Conservation (phyloP, 2,329 filamentous ascomycete genomes). For the Penicillium rolfsii region DNA sequence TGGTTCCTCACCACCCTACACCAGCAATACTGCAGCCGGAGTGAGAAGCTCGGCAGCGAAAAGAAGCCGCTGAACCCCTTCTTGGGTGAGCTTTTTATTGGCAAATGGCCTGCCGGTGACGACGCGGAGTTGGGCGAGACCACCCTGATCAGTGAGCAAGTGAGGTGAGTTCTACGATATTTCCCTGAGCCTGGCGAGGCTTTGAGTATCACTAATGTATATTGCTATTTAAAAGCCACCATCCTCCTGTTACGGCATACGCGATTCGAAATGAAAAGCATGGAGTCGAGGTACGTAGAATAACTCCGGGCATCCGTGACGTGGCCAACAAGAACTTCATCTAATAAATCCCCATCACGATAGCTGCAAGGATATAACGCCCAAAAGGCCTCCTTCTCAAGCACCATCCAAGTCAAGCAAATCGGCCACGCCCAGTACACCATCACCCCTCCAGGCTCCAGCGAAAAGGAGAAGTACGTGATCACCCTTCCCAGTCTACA, state of each 20-base stretch:
- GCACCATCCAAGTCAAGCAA: constrained; percentile 93
- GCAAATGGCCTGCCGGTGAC: constrained; percentile 76
- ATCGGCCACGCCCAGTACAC: constrained; percentile 86
- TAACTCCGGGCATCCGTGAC: background rate
- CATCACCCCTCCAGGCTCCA: constrained; percentile 60
- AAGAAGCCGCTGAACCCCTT: constrained; percentile 99
- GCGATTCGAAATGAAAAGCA: constrained; percentile 84
- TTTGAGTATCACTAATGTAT: constrained; percentile 13
- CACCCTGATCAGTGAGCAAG: constrained; percentile 88
- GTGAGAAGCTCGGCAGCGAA: constrained; percentile 83
- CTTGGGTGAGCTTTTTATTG: constrained; percentile 89
- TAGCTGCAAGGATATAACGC: constrained; percentile 82
- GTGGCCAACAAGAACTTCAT: background rate
- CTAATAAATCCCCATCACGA: background rate
- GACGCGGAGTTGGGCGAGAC: constrained; percentile 71
- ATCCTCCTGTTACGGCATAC: constrained; percentile 94
- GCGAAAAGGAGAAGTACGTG: constrained; percentile 71
- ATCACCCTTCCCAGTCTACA: constrained; percentile 90
- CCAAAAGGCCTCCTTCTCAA: constrained; percentile 92
- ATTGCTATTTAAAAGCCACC: constrained; percentile 60
- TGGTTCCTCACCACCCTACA: constrained; percentile 95
- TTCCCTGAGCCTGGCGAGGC: too few species aligned
- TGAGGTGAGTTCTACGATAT: constrained; percentile 57
- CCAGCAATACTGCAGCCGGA: constrained; percentile 75
- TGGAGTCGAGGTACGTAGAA: constrained; percentile 62